phyloP scores from a whole-genome alignment of 805 yeast species.

The Helenozyma baotianmanensis region DNA sequence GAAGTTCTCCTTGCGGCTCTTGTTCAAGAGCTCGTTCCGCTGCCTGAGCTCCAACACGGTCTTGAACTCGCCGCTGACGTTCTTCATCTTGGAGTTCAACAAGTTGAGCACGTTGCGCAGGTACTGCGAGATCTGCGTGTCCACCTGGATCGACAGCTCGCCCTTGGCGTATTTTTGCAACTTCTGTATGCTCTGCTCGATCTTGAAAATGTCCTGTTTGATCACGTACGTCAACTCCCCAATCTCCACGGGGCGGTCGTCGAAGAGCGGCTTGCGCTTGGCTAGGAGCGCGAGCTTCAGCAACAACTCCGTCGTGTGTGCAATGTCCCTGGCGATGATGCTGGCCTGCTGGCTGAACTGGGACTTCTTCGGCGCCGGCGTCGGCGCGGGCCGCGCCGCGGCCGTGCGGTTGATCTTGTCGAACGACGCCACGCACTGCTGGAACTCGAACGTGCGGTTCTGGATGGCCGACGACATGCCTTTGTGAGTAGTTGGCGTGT shows the following conservation, averaged over 20 bases:
- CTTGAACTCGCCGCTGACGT: constrained; percentile 88
- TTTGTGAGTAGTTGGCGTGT: neutral
- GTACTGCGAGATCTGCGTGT: constrained; percentile 66
- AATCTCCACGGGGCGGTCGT: constrained; percentile 91
- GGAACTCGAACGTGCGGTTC: constrained; percentile 89
- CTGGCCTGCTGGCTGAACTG: constrained; percentile 62
- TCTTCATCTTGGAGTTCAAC: constrained; percentile 83
- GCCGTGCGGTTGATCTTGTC: constrained; percentile 52
- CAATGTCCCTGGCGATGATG: constrained; percentile 80
- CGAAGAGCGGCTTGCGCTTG: constrained; percentile 83
- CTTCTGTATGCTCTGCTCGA: constrained; percentile 65
- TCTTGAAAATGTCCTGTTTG: constrained; percentile 79
- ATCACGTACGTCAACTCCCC: constrained; percentile 85
- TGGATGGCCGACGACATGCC: constrained; percentile 38
- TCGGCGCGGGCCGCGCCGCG: constrained; percentile 14
- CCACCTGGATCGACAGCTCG: constrained; percentile 38
- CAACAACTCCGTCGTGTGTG: constrained; percentile 75
- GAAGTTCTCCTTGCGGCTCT: constrained; percentile 79
- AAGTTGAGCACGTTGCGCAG: constrained; percentile 83
- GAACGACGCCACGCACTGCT: constrained; percentile 79
- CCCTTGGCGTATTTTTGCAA: constrained; percentile 52
- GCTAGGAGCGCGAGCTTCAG: constrained; percentile 81
- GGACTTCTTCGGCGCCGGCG: constrained; percentile 21
- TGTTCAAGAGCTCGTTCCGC: constrained; percentile 72
- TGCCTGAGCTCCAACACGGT: constrained; percentile 87